phyloP scores from a whole-genome alignment of 148 eudicot genomes.

The Rhododendron kiyosumense region DNA sequence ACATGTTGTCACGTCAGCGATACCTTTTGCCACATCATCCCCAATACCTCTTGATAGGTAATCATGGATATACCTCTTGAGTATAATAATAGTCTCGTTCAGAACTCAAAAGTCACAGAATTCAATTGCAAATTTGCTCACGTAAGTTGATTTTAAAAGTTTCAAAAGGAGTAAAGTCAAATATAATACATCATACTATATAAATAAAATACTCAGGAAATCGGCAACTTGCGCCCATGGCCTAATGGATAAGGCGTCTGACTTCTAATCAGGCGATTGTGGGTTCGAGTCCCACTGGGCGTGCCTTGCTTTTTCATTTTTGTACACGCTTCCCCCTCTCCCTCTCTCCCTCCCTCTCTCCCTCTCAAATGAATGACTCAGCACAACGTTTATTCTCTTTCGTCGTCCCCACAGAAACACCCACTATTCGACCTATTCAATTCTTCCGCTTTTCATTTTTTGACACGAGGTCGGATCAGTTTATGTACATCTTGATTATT shows the following conservation, averaged over 20 bases:
- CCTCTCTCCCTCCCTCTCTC: neutral
- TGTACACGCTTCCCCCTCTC: neutral
- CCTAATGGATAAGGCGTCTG: conserved; percentile 95
- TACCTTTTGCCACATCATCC: no score
- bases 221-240: conserved; percentile 38
- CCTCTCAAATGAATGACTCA: no score
- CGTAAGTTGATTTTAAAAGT: neutral
- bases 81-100: no score
- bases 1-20: no score
- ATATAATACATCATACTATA: no score
- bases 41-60: no score
- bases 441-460: no score
- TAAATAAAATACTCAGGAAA: no score
- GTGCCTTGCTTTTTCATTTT: neutral
- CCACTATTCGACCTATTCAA: neutral
- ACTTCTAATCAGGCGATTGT: conserved; percentile 86
- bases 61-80: no score
- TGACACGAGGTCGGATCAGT: no score
- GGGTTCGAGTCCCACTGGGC: conserved; percentile 65
- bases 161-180: no score
- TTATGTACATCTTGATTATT: rapidly evolving
- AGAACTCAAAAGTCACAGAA: neutral
- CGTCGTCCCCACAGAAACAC: neutral
- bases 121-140: neutral
- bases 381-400: neutral